Evolutionary conservation across 2,329 filamentous ascomycete species (phyloP).

Genomic region (Penicillium rolfsii): DNA sequence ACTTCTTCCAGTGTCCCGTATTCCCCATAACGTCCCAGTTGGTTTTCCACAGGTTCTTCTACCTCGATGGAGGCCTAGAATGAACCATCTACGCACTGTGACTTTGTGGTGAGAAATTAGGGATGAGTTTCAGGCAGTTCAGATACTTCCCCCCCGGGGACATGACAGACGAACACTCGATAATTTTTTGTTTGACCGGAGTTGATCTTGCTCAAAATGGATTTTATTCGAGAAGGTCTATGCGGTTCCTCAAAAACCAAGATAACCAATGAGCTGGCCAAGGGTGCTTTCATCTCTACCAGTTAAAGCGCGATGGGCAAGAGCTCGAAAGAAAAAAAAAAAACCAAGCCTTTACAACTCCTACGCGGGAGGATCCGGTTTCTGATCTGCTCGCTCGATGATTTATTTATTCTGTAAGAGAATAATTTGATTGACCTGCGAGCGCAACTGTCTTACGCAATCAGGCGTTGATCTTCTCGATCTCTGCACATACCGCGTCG

Average conservation of each 20-base stretch:
- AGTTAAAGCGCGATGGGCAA: neutral
- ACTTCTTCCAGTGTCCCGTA: neutral
- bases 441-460: neutral
- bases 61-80: neutral
- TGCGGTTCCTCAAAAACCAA: too few relatives aligned
- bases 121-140: neutral
- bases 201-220: neutral
- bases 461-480: conserved; percentile 41
- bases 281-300: neutral
- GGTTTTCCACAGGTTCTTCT: neutral
- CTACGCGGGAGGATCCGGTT: neutral
- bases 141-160: neutral
- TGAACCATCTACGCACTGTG: neutral
- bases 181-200: neutral
- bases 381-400: neutral
- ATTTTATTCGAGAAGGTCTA: neutral
- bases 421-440: neutral
- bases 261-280: too few relatives aligned
- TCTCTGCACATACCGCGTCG: conserved; percentile 57
- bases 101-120: neutral
- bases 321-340: too few relatives aligned
- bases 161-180: neutral
- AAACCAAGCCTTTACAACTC: neutral
- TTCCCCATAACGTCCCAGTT: neutral
- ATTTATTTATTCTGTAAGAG: neutral